Evolutionary conservation across 345 rosid genomes (phyloP).

Genomic region (Syzygium aromaticum): DNA sequence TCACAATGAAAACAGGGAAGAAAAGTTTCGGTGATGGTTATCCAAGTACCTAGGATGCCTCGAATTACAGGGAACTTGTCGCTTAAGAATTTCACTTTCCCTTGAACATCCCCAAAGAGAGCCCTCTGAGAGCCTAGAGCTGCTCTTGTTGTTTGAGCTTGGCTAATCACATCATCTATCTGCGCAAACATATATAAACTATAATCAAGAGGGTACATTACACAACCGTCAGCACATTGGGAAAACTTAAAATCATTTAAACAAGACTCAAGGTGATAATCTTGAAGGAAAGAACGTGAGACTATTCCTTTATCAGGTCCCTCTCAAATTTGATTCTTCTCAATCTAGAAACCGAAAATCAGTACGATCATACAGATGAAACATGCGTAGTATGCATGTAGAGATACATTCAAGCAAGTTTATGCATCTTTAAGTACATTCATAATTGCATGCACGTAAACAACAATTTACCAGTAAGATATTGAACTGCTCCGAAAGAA

Average conservation of each 20-base stretch:
- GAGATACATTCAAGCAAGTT: background rate
- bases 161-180: conserved; percentile 95
- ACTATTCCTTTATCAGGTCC: background rate
- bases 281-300: background rate
- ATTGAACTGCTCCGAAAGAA: background rate
- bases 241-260: background rate
- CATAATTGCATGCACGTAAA: background rate
- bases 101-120: conserved; percentile 87
- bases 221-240: background rate
- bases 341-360: background rate
- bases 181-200: conserved; percentile 16
- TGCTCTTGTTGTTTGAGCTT: conserved; percentile 90
- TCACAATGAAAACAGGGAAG: background rate
- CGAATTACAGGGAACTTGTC: conserved; percentile 88
- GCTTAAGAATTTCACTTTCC: conserved; percentile 78
- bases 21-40: background rate
- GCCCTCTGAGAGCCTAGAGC: conserved; percentile 83
- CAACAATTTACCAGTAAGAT: background rate
- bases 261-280: background rate
- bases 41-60: conserved; percentile 66
- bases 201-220: background rate
- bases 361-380: background rate
- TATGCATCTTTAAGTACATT: background rate
- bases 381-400: background rate
- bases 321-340: background rate